A percentile compares a stretch with the other conserved stretches of the same genome.
phyloP scores from a whole-genome alignment of 2,329 filamentous ascomycete genomes.

The Metarhizium sp. region DNA sequence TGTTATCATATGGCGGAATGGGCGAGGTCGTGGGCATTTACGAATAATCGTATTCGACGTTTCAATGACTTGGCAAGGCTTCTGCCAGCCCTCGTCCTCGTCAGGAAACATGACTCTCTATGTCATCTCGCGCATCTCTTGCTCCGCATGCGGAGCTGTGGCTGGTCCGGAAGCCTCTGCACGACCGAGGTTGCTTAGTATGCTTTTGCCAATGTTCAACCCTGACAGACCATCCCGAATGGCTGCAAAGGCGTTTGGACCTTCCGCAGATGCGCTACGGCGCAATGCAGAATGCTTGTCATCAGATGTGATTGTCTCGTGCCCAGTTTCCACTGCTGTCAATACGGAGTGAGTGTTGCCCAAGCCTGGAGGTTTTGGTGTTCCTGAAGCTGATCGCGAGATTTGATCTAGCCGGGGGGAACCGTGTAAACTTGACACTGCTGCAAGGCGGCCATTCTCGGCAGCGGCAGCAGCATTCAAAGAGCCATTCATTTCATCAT shows the following conservation, averaged over 20 bases:
- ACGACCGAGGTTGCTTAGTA: conserved; percentile 26
- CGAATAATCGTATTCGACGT: conserved; percentile 16
- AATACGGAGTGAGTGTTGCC: conserved; percentile 43
- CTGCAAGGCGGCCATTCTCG: conserved; percentile 30
- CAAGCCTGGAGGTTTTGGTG: conserved; percentile 29
- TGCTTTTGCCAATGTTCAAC: conserved; percentile 37
- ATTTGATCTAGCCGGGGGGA: conserved; percentile 15
- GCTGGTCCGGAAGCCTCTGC: conserved; percentile 14
- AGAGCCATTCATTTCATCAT: conserved; percentile 84
- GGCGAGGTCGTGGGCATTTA: conserved; percentile 1
- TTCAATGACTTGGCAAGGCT: conserved; percentile 23
- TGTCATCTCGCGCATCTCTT: conserved; percentile 37
- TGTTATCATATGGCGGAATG: not conserved
- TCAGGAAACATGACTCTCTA: conserved; percentile 31
- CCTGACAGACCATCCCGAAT: conserved; percentile 39
- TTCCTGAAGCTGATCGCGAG: conserved; percentile 15
- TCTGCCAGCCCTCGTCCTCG: conserved; percentile 15
- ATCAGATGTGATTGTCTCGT: conserved; percentile 39
- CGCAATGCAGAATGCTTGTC: conserved; percentile 26
- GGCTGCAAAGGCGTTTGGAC: conserved; percentile 31
- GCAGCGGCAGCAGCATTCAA: conserved; percentile 45
- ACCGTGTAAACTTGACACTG: conserved; percentile 24
- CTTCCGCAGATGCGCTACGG: conserved; percentile 36
- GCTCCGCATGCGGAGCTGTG: conserved; percentile 21
- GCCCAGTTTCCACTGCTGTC: conserved; percentile 47